These are phyloP conservation scores for Mycena chlorophos DNA, from an alignment of 768 basidiomycete genomes.

Conservation along the genomic window DNA sequence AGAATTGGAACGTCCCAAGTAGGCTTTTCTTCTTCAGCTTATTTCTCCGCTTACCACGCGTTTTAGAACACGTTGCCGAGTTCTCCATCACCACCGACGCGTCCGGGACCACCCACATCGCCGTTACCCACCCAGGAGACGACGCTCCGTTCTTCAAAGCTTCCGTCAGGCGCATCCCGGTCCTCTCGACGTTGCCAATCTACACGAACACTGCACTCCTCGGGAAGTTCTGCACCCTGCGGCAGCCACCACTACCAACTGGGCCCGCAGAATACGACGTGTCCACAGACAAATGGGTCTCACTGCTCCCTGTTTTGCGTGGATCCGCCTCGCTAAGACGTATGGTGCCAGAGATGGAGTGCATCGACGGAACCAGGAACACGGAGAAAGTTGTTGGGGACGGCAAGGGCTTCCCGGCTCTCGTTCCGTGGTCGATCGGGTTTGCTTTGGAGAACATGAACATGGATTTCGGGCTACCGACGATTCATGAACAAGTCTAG, in stretches of 20 bases:
- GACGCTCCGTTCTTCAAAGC: constrained; percentile 33
- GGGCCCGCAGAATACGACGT: constrained; percentile 25
- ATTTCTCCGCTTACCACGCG: not conserved
- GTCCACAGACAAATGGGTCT: constrained; percentile 25
- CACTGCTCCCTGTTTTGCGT: constrained; percentile 15
- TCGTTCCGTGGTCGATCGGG: constrained; percentile 25
- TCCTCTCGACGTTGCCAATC: constrained; percentile 28
- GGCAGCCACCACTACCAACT: constrained; percentile 29
- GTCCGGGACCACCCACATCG: constrained; percentile 25
- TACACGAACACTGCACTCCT: constrained; percentile 21
- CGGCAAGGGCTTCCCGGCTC: constrained; percentile 27
- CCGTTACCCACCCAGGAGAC: constrained; percentile 25
- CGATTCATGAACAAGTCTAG: constrained; percentile 6
- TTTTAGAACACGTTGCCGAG: constrained; percentile 33
- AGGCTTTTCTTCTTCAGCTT: constrained; percentile 1
- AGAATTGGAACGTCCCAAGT: constrained; percentile 40
- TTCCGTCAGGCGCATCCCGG: constrained; percentile 26
- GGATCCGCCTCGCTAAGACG: constrained; percentile 19
- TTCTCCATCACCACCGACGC: constrained; percentile 26
- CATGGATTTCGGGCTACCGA: constrained; percentile 16
- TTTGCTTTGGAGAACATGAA: constrained; percentile 14
- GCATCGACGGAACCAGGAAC: constrained; percentile 19
- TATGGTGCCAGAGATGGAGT: constrained; percentile 17
- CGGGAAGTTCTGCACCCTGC: constrained; percentile 16
- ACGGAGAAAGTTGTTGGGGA: constrained; percentile 23